These are phyloP conservation scores for Blastocystis hominis DNA, from an alignment of 352 stramenopile genomes.

Conservation along the genomic window DNA sequence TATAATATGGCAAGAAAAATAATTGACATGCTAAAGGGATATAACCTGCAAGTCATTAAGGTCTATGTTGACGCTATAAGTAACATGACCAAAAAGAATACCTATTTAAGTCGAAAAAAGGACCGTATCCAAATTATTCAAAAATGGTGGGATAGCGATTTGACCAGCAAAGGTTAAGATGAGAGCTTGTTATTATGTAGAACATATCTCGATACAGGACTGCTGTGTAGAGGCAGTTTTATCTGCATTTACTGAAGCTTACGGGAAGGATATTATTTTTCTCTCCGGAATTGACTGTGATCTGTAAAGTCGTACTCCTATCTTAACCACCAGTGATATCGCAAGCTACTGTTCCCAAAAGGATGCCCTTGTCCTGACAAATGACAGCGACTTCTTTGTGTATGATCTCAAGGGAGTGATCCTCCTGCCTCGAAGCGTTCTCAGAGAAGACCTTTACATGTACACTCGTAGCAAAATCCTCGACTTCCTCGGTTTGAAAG, in stretches of 20 bases:
- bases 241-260: neutral
- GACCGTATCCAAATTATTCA: neutral
- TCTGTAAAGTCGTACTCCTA: neutral
- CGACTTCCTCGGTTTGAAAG: neutral
- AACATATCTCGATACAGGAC: neutral
- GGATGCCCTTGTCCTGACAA: neutral
- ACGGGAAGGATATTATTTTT: neutral
- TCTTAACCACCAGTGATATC: neutral
- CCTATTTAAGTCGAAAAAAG: neutral
- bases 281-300: neutral
- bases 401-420: neutral
- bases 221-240: neutral
- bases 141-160: neutral
- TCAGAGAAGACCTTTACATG: neutral
- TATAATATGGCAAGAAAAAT: neutral
- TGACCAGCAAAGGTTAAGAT: neutral
- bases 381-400: neutral
- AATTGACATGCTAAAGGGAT: neutral
- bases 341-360: neutral
- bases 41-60: neutral
- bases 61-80: neutral
- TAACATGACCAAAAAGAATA: neutral
- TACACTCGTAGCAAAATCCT: neutral
- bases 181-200: neutral
- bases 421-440: neutral